Evolutionary conservation across 2,329 filamentous ascomycete genomes (phyloP), one percentile per base, ranked within the genome.

Genomic region (Lachnellula subtilissima): DNA sequence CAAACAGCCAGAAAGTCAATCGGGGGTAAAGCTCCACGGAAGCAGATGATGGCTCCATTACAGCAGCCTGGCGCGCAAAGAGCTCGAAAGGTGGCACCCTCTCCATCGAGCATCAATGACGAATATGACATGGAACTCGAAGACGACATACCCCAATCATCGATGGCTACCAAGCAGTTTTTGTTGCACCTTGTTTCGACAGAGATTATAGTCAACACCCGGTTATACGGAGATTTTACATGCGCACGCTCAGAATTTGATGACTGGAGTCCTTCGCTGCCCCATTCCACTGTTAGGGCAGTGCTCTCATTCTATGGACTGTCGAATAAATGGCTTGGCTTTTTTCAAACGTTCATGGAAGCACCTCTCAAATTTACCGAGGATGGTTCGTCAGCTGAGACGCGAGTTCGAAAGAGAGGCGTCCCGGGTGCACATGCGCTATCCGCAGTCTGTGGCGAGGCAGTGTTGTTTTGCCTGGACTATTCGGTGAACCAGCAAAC

Each of bases 41-140:
- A 96, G 89, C 91, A 96, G 85, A 89, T 97, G 71, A 89, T 97
- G 71, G 92, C 92, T 70, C 94, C 91, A 82, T 88, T 22, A 2
- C 22, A 22, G 4, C 3, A 3, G 22, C 22, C 22, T 22, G 22
- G 22, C 22, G 22, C 22, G 22, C 22, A 88, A 82, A 92, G 91
- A 66, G 92, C 92, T 72, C 91, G 48, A 17, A 52, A 50, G 55
- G 57, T 39, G 6, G 37, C 50, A 36, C 54, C 37, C 23, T 40
- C 48, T 12, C 42, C 51, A 15, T 40, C 8, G 17, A 15, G 50
- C 17, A 40, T 40, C 19, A 25, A 40, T 12, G 54, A 56, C 12
- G 55, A 65, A 12, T 59, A 57, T 22, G 57, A 63, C 45, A 15
- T 50, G n/a, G 58, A 58, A 39, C 14, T 47, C 50, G 50, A 56